Evolutionary conservation across 1,284 basidiomycete species (phyloP).

Genomic region (Rhodotorula sp.): DNA sequence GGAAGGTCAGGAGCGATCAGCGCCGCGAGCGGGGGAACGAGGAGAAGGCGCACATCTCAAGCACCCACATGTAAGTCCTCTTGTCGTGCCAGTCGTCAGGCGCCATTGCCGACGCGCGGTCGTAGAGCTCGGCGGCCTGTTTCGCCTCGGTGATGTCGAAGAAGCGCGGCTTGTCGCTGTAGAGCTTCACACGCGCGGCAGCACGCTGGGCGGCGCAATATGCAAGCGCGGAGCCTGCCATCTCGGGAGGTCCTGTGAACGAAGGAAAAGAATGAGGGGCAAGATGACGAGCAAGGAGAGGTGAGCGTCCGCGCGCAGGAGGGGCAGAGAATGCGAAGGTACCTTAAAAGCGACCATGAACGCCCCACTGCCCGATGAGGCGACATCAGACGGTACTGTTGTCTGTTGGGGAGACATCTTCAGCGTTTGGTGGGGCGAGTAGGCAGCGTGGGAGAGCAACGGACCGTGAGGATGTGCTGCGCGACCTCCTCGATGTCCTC

Average conservation of each 20-base stretch:
- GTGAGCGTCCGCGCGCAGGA: no score
- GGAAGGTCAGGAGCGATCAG: no score
- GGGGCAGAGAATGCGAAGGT: no score
- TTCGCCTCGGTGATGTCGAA: background rate
- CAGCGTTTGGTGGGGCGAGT: background rate
- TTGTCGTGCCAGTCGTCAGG: slow-evolving; percentile 3
- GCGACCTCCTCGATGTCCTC: slow-evolving; percentile 5
- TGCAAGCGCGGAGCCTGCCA: slow-evolving; percentile 2
- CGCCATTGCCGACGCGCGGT: background rate
- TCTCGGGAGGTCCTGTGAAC: background rate
- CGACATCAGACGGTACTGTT: no score
- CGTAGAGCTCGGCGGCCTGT: slow-evolving; percentile 7
- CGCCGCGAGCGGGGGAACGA: background rate
- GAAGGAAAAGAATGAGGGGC: background rate
- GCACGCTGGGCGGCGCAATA: background rate
- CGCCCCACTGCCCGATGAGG: no score
- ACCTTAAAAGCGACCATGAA: no score
- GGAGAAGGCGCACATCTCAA: background rate
- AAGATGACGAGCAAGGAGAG: no score
- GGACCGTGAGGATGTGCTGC: background rate
- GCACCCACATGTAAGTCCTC: background rate
- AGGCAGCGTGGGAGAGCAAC: background rate
- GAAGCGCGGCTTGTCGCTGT: background rate
- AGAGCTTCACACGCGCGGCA: background rate
- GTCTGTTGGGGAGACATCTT: background rate